A percentile compares a stretch with the other conserved stretches of the same genome.
Conservation (phyloP, 83 land plant species). For the Larix sibirica region DNA sequence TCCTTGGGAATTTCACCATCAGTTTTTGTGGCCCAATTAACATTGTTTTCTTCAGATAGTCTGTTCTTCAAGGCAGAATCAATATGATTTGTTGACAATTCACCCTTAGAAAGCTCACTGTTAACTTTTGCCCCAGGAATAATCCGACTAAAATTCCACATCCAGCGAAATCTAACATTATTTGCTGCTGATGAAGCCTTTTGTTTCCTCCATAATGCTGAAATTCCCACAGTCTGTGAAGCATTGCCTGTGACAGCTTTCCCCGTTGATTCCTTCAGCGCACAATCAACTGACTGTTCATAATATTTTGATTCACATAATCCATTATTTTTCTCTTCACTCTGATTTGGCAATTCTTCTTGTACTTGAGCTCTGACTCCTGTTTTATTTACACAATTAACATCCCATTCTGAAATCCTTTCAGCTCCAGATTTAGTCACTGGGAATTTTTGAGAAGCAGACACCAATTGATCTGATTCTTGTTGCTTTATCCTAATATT, state of each 20-base stretch:
- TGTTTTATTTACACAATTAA: background rate
- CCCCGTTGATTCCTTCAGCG: background rate
- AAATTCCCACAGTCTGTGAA: background rate
- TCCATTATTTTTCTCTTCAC: background rate
- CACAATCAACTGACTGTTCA: background rate
- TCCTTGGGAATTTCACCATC: background rate
- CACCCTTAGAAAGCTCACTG: constrained; percentile 3
- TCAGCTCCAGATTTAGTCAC: constrained; percentile 1
- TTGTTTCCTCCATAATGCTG: constrained; percentile 10
- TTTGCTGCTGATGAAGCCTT: constrained; percentile 15
- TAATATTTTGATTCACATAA: background rate
- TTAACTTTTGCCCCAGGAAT: background rate
- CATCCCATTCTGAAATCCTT: background rate
- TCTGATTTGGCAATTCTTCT: constrained; percentile 6
- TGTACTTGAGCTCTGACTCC: background rate
- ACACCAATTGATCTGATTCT: background rate
- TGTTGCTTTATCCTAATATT: background rate
- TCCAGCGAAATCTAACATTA: constrained; percentile 55
- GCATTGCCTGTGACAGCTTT: background rate
- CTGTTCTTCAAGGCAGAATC: background rate
- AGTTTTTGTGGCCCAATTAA: background rate
- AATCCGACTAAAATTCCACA: constrained; percentile 57
- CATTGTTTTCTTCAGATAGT: constrained; percentile 5
- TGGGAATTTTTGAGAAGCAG: background rate
- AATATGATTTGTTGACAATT: background rate